Evolutionary conservation across 2,329 filamentous ascomycete genomes (phyloP), one percentile per base, ranked within the genome.

Genomic region (Arthroderma uncinatum): DNA sequence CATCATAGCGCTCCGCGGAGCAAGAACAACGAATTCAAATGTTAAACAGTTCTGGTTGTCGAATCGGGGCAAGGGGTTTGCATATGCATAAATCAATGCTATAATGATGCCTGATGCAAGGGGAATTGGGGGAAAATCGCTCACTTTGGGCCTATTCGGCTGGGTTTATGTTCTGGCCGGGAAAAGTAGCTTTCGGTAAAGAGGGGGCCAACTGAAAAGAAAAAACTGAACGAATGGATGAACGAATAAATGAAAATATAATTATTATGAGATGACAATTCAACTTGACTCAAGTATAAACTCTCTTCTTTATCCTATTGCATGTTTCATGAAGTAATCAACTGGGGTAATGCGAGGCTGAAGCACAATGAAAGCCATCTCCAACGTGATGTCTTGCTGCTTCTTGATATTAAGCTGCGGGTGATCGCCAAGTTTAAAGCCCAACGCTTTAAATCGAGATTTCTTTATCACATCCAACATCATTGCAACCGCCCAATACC

Each of bases 21-120:
- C 66, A 23, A 65, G 69, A 48, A 68, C 67, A 34, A 75, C 74
- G 4, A 65, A 67, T 54, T 67, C 73, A 36, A 59, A 74, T 57
- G 69, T 72, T 16, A 71, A 69, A 30, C 62, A 69, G 1, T 75
- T 76, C 57, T 76, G 74, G 74, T 60, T 76, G 21, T 69, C 70
- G 56, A 76, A 73, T 60, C 70, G 72, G 21, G 74, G 74, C 1
- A 66, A 68, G 56, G 67, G 67, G 6, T 74, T 73, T 62, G 70
- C 70, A 55, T 74, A 74, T 64, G 63, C 66, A 52, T 60, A 63
- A 67, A 34, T 12, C 8, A 28, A 50, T 33, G 28, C 19, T 28
- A 10, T 7, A 44, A 6, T 21, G 30, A 25, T 9, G 10, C 33
- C 16, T 19, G n/a, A 53, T 53, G 9, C 21, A 4, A 34, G 23